Percentiles rank a stretch among this genome's conserved stretches.
phyloP scores from a whole-genome alignment of 106 monocot genomes.

The Dioscorea zingiberensis region DNA sequence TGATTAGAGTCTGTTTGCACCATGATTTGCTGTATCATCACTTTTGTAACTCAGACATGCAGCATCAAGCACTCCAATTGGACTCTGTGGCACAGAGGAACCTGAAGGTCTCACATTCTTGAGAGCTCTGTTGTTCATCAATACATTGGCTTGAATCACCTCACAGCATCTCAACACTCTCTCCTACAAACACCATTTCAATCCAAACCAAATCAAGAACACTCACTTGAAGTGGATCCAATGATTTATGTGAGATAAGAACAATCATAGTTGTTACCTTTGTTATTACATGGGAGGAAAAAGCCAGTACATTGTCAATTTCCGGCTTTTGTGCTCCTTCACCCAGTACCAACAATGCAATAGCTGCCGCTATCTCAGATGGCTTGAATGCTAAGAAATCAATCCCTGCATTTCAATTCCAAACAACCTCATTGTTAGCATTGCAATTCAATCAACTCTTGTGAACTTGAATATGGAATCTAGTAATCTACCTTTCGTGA shows the following conservation, averaged over 20 bases:
- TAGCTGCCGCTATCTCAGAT: conserved; percentile 75
- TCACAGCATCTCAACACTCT: conserved; percentile 72
- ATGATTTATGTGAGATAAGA: too few relatives aligned
- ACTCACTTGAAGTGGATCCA: too few relatives aligned
- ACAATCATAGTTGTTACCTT: conserved; percentile 22
- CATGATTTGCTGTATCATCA: conserved; percentile 38
- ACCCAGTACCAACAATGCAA: conserved; percentile 28
- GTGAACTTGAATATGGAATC: too few relatives aligned
- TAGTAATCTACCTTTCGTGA: conserved; percentile 41
- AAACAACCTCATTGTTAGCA: too few relatives aligned
- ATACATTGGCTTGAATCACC: conserved; percentile 34
- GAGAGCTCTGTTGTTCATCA: conserved; percentile 9
- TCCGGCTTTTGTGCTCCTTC: conserved; percentile 26
- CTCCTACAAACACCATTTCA: conserved; percentile 33
- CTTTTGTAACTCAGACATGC: conserved; percentile 72
- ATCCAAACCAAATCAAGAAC: too few relatives aligned
- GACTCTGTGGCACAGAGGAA: conserved; percentile 58
- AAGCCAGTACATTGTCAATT: conserved; percentile 26
- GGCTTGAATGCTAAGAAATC: conserved; percentile 71
- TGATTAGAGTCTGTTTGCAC: conserved; percentile 15
- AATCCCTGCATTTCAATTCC: conserved; percentile 44
- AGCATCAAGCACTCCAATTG: conserved; percentile 78
- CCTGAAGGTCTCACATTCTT: conserved; percentile 20
- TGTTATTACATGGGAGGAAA: conserved; percentile 30
- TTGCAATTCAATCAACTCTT: too few relatives aligned